Base-by-base conservation (phyloP, 2,329 filamentous ascomycete genomes). In the Biscogniauxia marginata region DNA sequence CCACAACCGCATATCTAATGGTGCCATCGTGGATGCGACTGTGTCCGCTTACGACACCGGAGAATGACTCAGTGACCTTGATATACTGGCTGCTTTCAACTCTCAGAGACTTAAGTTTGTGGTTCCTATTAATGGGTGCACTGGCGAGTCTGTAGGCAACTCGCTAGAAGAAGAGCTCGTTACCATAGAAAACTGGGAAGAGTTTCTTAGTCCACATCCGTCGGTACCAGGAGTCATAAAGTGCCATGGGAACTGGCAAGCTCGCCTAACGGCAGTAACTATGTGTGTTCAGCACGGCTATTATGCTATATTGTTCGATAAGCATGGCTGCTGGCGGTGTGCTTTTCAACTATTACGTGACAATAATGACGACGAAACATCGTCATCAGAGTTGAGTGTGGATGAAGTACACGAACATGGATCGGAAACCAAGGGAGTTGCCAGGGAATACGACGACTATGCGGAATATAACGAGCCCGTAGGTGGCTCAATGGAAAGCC, bases 201-300 rank as follows among this genome's bases (percentile, higher is more conserved):
- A 56, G 44, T 23, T 56, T n/a, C 45, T 56, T 3, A 52, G 50
- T 21, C 54, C 49, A 5, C 54, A 48, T 22, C 54, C 45, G 3
- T 43, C 45, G 4, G 1, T 30, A 2, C 49, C 45, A 2, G 54
- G 49, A 25, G 50, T 56, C 3, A 18, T 56, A 9, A 52, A 49
- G 22, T 56, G 44, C 21, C 34, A 56, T 39, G 54, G 54, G 3
- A 56, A 56, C 45, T 56, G 54, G 54, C 54, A 56, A 25, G 54
- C 54, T 30, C 49, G 54, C 16, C 22, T 49, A 18, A 46, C 54
- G 7, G 54, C 54, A 13, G 9, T 44, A 7, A 19, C 49, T 7
- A 18, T 56, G 4, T 52, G 54, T 53, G 18, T 20, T 7, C 49
- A 49, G 16, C 50, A 43, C 19, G 39, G 24, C 7, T 56, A 56